These are phyloP conservation scores for Cicer cuneatum DNA, from an alignment of 306 rosid species.

Conservation along the genomic window DNA sequence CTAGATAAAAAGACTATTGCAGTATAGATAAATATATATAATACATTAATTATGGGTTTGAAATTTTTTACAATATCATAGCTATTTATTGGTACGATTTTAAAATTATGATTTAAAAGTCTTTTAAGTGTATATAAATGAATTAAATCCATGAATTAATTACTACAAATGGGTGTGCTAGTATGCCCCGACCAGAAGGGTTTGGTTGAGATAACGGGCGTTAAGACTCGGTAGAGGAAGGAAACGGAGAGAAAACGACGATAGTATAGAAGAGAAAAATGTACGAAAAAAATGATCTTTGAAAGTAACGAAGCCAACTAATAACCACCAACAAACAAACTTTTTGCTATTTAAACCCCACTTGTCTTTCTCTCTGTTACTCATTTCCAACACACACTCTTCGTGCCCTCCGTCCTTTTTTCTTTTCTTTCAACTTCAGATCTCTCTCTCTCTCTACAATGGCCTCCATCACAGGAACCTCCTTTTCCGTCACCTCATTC, in stretches of 20 bases:
- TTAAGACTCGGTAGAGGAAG: not conserved
- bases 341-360: conserved; percentile 33
- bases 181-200: too few relatives aligned
- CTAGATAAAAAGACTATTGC: too few relatives aligned
- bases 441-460: conserved; percentile 48
- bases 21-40: too few relatives aligned
- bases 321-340: conserved; percentile 43
- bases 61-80: too few relatives aligned
- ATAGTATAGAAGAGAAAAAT: not conserved
- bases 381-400: conserved; percentile 43
- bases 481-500: conserved; percentile 48
- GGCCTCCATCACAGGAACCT: conserved; percentile 53
- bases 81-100: too few relatives aligned
- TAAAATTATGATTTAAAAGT: too few relatives aligned
- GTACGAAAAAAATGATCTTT: conserved; percentile 26
- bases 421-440: conserved; percentile 44
- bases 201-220: not conserved
- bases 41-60: too few relatives aligned
- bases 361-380: not conserved
- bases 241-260: not conserved
- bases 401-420: conserved; percentile 50
- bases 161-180: too few relatives aligned
- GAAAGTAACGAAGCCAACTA: conserved; percentile 56
- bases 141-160: too few relatives aligned
- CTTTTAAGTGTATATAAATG: too few relatives aligned